Evolutionary conservation across 768 basidiomycete genomes (phyloP).

Genomic region (Fistulinella prunicolor): DNA sequence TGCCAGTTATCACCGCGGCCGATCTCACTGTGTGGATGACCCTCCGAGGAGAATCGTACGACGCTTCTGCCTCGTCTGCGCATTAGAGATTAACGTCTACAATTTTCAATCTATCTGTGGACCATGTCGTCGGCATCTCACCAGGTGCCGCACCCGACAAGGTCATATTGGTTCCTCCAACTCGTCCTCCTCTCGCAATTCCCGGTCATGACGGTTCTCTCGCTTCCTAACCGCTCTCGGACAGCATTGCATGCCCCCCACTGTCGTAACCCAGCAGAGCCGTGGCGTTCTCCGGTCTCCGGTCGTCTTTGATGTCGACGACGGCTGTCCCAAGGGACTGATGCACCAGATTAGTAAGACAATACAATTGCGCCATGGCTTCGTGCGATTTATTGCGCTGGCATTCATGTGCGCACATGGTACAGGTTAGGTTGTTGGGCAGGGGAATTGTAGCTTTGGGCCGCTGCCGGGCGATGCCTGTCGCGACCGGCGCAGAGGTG

Average conservation of each 20-base stretch:
- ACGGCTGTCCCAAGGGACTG: constrained; percentile 4
- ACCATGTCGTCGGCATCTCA: constrained; percentile 5
- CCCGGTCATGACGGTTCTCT: constrained; percentile 5
- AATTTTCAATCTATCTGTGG: constrained; percentile 9
- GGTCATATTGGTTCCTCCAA: constrained; percentile 14
- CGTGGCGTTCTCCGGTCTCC: constrained; percentile 22
- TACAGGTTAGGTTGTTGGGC: not conserved
- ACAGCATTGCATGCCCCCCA: too few species aligned
- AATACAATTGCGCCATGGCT: constrained; percentile 10
- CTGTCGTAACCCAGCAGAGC: not conserved
- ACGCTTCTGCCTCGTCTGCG: constrained; percentile 3
- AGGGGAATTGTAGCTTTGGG: not conserved
- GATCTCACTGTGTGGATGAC: constrained; percentile 14
- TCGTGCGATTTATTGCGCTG: constrained; percentile 28
- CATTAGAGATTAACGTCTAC: constrained; percentile 24
- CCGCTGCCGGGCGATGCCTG: not conserved
- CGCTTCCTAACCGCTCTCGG: not conserved
- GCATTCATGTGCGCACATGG: constrained; percentile 8
- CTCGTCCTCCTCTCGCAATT: not conserved
- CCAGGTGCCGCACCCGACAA: constrained; percentile 16
- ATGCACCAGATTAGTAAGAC: constrained; percentile 20
- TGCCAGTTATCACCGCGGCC: constrained; percentile 25
- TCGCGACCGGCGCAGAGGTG: not conserved
- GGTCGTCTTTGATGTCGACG: constrained; percentile 6
- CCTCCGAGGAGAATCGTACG: constrained; percentile 27